Base-by-base conservation (phyloP, 1,139 yeast genomes). In the Sugiyamaella castrensis region DNA sequence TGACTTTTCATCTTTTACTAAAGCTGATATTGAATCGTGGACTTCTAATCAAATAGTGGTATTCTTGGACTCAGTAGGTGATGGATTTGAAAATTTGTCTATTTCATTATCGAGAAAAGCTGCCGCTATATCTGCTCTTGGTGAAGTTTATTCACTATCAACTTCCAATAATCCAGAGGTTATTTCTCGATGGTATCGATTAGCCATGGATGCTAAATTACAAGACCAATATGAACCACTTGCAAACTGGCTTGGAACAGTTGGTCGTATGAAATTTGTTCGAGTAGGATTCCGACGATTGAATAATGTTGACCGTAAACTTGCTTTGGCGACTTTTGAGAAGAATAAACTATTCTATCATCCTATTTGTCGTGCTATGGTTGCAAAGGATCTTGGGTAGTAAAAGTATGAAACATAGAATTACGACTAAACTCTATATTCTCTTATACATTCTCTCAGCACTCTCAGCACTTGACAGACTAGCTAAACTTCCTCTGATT, bases 201-300 rank as follows among this genome's bases (percentile, higher is more conserved):
- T 89, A 48, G 70, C 71, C 5, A 58, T 66, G 8, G 37, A 40
- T 13, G 67, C 68, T 15, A 78, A 81, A 59, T 57, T 68, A 13
- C 66, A 72, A 33, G 71, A 73, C 48, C 60, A 64, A 39, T 80
- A 82, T 63, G 69, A 68, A 48, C 69, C 69, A 38, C 70, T 87
- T 43, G 89, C 94, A 7, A 78, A 80, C 48, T 89, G 96, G 95
- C 73, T 89, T 50, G 95, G 94, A 8, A 82, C 92, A 2, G 94
- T 88, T 27, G 97, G 97, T 19, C 79, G 97, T 73, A 89, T 89
- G 96, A 89, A 89, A 73, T 89, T 82, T 65, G 96, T 87, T 35
- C 79, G 96, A 66, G 96, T 96, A 26, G 89, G 95, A 1, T 88
- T 79, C 70, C 75, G 80, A 35, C 70, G 81, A 54, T 72, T 89